phyloP scores from a whole-genome alignment of 1,284 basidiomycete species.

The Kwoniella shivajii region DNA sequence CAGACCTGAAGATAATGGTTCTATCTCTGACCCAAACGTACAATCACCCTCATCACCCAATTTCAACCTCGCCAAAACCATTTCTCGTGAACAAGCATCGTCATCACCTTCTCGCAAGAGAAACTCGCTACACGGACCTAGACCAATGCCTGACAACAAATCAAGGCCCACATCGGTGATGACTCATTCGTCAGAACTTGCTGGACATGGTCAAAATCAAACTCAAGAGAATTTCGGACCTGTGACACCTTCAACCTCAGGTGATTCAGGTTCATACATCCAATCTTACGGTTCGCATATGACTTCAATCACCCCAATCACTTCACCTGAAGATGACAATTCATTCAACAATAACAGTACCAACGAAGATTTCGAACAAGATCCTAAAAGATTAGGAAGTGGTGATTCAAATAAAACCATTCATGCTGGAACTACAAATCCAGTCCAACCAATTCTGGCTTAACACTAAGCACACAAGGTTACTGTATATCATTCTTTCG shows the following conservation, averaged over 20 bases:
- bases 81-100: conserved; percentile 6
- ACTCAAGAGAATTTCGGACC: conserved; percentile 1
- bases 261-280: conserved; percentile 19
- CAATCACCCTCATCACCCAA: background rate
- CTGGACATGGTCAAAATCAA: background rate
- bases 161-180: conserved; percentile 7
- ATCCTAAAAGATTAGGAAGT: conserved; percentile 11
- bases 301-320: conserved; percentile 17
- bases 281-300: conserved; percentile 12
- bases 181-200: background rate
- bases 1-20: no score
- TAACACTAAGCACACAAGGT: background rate
- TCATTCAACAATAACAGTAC: background rate
- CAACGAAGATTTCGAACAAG: background rate
- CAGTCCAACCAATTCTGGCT: conserved; percentile 1
- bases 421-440: background rate
- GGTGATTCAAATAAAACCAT: conserved; percentile 28
- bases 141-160: conserved; percentile 24
- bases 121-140: conserved; percentile 23
- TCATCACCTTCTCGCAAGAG: conserved; percentile 7
- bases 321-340: conserved; percentile 14
- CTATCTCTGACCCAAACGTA: no score
- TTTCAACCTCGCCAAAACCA: conserved; percentile 5
- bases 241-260: conserved; percentile 20
- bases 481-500: no score